Conservation (phyloP, 2,329 filamentous ascomycete genomes). For the Trichophyton simii region DNA sequence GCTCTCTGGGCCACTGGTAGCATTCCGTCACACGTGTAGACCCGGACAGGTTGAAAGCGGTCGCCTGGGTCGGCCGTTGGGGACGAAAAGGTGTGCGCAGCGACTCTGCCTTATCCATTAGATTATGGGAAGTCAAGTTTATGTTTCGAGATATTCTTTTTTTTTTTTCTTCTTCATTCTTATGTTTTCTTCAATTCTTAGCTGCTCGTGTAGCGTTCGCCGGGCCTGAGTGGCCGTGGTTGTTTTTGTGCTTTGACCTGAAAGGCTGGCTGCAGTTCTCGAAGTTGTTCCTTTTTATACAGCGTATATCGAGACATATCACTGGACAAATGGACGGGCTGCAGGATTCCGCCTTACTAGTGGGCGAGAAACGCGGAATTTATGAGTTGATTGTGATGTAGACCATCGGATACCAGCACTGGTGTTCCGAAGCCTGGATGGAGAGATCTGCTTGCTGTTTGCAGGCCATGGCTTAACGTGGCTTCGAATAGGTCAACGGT, state of each 20-base stretch:
- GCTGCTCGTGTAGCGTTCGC: neutral
- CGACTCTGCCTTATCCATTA: neutral
- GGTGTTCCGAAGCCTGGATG: neutral
- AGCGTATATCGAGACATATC: too few species aligned
- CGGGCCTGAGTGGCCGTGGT: neutral
- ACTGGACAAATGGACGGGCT: neutral
- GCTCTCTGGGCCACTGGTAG: neutral
- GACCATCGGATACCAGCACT: neutral
- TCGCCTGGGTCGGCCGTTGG: constrained; percentile 1
- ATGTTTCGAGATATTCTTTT: neutral
- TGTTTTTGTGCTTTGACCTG: neutral
- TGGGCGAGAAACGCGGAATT: neutral
- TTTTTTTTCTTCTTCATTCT: neutral
- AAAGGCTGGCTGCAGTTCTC: too few species aligned
- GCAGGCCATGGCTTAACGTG: neutral
- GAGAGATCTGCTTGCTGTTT: neutral
- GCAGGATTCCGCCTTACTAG: neutral
- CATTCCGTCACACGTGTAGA: neutral
- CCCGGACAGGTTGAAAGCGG: neutral
- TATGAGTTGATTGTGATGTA: neutral
- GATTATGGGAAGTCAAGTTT: neutral
- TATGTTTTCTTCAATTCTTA: neutral
- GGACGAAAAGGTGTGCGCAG: neutral
- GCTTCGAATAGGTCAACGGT: neutral
- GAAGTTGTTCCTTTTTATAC: too few species aligned